Percentiles rank a stretch among this genome's conserved stretches.
These are phyloP conservation scores for Carallia pectinifolia DNA, from an alignment of 345 rosid genomes.

Conservation along the genomic window DNA sequence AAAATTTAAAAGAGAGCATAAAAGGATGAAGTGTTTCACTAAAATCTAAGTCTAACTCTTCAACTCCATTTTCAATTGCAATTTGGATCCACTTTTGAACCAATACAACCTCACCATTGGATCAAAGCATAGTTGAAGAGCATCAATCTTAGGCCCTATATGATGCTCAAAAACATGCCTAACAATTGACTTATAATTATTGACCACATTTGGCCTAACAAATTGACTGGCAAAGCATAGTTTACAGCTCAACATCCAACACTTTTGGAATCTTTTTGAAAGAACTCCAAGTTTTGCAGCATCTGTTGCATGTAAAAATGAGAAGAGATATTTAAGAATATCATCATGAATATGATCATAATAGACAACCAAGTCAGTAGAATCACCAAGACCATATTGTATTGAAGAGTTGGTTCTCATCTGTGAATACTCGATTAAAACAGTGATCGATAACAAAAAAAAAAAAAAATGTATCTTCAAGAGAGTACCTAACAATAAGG, in stretches of 20 bases:
- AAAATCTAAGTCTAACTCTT: constrained; percentile 33
- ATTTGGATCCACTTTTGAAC: constrained; percentile 21
- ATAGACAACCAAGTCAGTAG: background rate
- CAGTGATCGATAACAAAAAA: too few species aligned
- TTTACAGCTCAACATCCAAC: background rate
- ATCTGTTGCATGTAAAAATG: constrained; percentile 9
- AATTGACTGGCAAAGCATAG: constrained; percentile 13
- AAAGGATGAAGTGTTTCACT: background rate
- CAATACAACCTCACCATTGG: background rate
- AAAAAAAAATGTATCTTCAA: too few species aligned
- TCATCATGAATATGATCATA: constrained; percentile 5
- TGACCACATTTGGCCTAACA: background rate
- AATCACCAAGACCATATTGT: background rate
- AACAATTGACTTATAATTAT: background rate
- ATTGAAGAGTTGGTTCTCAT: background rate
- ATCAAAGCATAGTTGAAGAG: constrained; percentile 7
- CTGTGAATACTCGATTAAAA: background rate
- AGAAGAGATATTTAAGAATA: constrained; percentile 11
- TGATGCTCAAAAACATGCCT: constrained; percentile 1
- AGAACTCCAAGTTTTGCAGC: background rate
- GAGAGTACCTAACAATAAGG: too few species aligned
- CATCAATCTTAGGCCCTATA: background rate
- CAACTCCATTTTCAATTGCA: constrained; percentile 15
- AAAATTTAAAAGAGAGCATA: background rate
- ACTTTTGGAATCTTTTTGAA: constrained; percentile 1